phyloP scores from a whole-genome alignment of 2,329 filamentous ascomycete species.

The Cordyceps militaris region DNA sequence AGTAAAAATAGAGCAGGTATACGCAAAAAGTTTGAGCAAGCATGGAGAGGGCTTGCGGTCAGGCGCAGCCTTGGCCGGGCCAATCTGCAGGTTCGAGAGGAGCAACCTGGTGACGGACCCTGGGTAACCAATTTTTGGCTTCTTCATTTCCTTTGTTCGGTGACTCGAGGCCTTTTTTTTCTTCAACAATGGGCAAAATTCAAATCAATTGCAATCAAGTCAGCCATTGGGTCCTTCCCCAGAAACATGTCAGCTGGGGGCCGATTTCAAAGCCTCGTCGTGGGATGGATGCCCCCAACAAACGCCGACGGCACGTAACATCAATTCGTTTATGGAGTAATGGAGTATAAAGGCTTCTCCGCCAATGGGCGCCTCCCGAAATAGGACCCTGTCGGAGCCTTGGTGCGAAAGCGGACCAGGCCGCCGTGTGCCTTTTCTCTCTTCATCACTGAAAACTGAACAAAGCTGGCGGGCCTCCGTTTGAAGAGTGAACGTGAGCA shows the following conservation, averaged over 20 bases:
- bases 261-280: constrained; percentile 3
- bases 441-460: not conserved
- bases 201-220: too few relatives aligned
- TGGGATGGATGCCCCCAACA: not conserved
- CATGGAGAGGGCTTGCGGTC: constrained; percentile 13
- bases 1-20: not conserved
- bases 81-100: not conserved
- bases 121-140: not conserved
- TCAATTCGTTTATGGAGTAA: constrained; percentile 7
- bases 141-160: not conserved
- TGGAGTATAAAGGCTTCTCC: not conserved
- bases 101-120: constrained; percentile 1
- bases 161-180: not conserved
- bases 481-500: too few relatives aligned
- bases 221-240: too few relatives aligned
- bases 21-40: not conserved
- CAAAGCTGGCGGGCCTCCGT: too few relatives aligned
- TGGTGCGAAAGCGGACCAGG: not conserved
- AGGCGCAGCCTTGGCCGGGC: constrained; percentile 13
- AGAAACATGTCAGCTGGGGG: constrained; percentile 4
- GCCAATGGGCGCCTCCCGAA: constrained; percentile 9
- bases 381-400: not conserved
- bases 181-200: too few relatives aligned
- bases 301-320: constrained; percentile 6
- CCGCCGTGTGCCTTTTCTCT: not conserved